Conservation (phyloP, 495 filamentous ascomycete genomes). For the Trichoderma erinaceum region DNA sequence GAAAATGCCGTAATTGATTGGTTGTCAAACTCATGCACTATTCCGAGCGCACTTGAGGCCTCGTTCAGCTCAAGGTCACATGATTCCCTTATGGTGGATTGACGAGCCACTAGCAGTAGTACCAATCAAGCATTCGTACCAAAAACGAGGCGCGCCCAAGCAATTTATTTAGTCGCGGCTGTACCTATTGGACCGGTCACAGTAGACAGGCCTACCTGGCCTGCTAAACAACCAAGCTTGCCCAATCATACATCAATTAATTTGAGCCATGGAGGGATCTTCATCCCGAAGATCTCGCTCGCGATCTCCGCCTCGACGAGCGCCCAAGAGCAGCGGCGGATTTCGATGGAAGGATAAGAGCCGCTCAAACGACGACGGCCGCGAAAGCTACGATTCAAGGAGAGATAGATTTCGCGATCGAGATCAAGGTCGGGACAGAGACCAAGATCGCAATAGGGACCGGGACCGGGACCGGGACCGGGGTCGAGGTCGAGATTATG, state of each 20-base stretch:
- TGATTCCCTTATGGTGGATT: not conserved
- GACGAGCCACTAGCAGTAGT: too few species aligned
- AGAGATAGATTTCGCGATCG: constrained; percentile 19
- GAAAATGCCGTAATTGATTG: too few species aligned
- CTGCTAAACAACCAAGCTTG: not conserved
- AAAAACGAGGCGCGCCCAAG: too few species aligned
- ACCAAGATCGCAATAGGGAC: constrained; percentile 23
- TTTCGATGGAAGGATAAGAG: constrained; percentile 66
- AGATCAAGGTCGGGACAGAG: constrained; percentile 17
- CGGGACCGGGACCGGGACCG: constrained; percentile 24
- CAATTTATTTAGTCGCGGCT: too few species aligned
- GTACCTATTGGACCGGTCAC: too few species aligned
- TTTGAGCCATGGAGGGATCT: not conserved
- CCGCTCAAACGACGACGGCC: constrained; percentile 42
- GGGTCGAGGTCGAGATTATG: constrained; percentile 25
- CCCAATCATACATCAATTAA: not conserved
- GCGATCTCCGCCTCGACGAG: constrained; percentile 27
- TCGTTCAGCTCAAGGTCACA: not conserved
- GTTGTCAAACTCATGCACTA: too few species aligned
- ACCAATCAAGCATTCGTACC: too few species aligned
- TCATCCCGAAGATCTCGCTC: constrained; percentile 30
- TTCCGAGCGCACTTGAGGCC: too few species aligned
- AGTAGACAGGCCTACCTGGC: too few species aligned
- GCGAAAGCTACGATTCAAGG: constrained; percentile 33
- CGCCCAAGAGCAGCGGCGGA: constrained; percentile 44